Evolutionary conservation across 352 stramenopile species (phyloP), one percentile per base, ranked within the genome.

Genomic region (Pythium oligandrum): DNA sequence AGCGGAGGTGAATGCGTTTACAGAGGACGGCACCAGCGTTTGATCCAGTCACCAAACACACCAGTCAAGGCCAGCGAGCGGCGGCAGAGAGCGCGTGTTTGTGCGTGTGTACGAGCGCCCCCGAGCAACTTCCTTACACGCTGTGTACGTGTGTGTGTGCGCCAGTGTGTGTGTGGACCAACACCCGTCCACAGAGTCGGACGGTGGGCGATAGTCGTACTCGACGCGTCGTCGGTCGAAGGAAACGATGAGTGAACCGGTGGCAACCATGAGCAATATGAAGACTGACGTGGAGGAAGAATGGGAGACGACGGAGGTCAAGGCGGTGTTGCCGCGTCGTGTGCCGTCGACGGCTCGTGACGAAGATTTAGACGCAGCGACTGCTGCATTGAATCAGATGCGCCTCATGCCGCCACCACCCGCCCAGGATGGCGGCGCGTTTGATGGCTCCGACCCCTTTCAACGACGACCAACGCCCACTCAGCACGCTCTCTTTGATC

Each of bases 371-470:
- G 46, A 73, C 2, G 48, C 35, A 26, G 63, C 68, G 0, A 53
- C 62, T 10, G 37, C 57, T 2, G 61, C 75, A 7, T 62, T 88
- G 34, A 54, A 71, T 1, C 38, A 55, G 4, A 54, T 90, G 47
- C 69, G 63, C 6, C 57, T 86, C 50, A 42, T 81, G 43, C 55
- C 76, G 17, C 65, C 68, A 3, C 61, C 57, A 9, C 44, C 48
- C 0, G 3, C 57, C 0, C 75, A 90, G 32, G 63, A 87, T 39
- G 79, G 73, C 37, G 79, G 73, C 0, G 68, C 63, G 9, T 90
- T 85, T 38, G 68, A 79, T 12, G 54, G 53, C 31, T n/a, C 42
- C 5, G 47, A 57, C 10, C 44, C 39, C 11, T 59, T 53, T 40
- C 51, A 55, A 12, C 48, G 42, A 30, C 36, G 37, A 36, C 52